Evolutionary conservation across 148 eudicot species (phyloP).

Genomic region (Nyssa sinensis): DNA sequence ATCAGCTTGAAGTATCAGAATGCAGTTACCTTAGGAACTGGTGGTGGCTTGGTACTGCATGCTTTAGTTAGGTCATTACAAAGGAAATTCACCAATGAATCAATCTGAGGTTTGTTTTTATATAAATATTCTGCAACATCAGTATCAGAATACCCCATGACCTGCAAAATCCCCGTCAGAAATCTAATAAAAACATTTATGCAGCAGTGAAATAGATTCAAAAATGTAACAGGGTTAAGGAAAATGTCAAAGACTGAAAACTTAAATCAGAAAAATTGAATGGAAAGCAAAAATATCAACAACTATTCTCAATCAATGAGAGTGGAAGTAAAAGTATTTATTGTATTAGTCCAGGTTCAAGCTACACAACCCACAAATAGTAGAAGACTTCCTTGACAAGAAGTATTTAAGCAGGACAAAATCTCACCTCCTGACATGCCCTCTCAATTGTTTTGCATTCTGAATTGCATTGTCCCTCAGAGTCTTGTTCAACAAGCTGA

Average conservation of each 20-base stretch:
- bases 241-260: not conserved
- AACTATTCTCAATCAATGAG: not conserved
- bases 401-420: not conserved
- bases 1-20: not conserved
- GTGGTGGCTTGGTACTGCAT: conserved; percentile 77
- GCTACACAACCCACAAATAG: not conserved
- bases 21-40: conserved; percentile 77
- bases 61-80: conserved; percentile 77
- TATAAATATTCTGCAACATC: conserved; percentile 87
- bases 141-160: conserved; percentile 86
- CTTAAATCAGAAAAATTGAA: not conserved
- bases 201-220: not conserved
- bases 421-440: conserved; percentile 88
- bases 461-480: conserved; percentile 86
- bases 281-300: not conserved
- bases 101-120: conserved; percentile 62
- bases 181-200: not conserved
- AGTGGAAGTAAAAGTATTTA: not conserved
- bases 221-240: not conserved
- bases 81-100: conserved; percentile 50
- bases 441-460: conserved; percentile 96
- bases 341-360: not conserved
- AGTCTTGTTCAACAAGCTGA: conserved; percentile 87
- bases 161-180: conserved; percentile 39
- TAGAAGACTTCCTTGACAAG: not conserved